phyloP scores from a whole-genome alignment of 2,329 filamentous ascomycete species.

The Paracoccidioides lutzii region DNA sequence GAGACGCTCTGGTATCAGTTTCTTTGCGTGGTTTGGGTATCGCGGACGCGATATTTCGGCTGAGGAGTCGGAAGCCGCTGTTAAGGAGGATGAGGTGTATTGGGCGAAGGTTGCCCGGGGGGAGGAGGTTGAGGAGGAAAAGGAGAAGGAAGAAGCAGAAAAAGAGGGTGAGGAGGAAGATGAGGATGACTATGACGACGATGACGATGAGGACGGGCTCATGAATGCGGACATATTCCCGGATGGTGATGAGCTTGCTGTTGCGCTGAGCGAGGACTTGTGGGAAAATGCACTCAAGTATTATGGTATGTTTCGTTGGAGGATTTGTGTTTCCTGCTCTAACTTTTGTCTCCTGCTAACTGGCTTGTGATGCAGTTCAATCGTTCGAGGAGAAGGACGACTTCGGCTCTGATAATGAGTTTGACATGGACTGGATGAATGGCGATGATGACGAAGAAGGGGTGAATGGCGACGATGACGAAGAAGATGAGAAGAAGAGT shows the following conservation, averaged over 20 bases:
- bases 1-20: slow-evolving; percentile 55
- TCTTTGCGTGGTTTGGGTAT: slow-evolving; percentile 86
- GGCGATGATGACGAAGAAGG: slow-evolving; percentile 42
- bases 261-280: slow-evolving; percentile 71
- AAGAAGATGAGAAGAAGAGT: slow-evolving; percentile 30
- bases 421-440: slow-evolving; percentile 39
- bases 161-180: slow-evolving; percentile 42
- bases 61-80: slow-evolving; percentile 55
- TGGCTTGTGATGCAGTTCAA: slow-evolving; percentile 38
- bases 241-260: slow-evolving; percentile 70
- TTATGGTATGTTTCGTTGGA: slow-evolving; percentile 54
- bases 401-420: slow-evolving; percentile 49
- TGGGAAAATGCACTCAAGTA: slow-evolving; percentile 83
- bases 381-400: slow-evolving; percentile 56
- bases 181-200: slow-evolving; percentile 45
- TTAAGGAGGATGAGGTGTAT: slow-evolving; percentile 47
- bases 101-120: slow-evolving; percentile 38
- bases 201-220: slow-evolving; percentile 49
- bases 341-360: slow-evolving; percentile 25
- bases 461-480: slow-evolving; percentile 43
- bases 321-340: background rate
- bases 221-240: slow-evolving; percentile 73
- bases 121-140: slow-evolving; percentile 38
- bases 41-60: slow-evolving; percentile 55
- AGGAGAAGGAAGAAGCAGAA: slow-evolving; percentile 32